Percentiles rank a stretch among this genome's conserved stretches.
phyloP scores from a whole-genome alignment of 495 filamentous ascomycete species.

The Monascus purpureus region DNA sequence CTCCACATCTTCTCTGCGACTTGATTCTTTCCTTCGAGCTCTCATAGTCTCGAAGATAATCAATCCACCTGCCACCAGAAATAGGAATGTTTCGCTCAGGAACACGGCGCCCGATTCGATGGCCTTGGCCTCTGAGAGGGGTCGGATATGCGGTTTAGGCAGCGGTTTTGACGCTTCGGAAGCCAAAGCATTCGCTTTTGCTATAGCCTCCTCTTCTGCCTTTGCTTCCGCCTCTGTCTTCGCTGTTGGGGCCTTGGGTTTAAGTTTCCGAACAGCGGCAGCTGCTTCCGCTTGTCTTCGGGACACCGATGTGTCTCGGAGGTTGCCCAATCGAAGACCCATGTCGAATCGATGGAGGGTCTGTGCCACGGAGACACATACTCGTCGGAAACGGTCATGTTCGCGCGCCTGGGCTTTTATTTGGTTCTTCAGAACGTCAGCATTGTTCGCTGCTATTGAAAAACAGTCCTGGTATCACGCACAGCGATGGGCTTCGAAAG shows the following conservation, averaged over 20 bases:
- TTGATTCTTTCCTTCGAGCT: conserved; percentile 62
- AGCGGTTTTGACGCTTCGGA: conserved; percentile 29
- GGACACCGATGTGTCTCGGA: conserved; percentile 61
- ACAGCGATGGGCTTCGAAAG: conserved; percentile 63
- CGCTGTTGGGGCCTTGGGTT: conserved; percentile 60
- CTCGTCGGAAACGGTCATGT: conserved; percentile 73
- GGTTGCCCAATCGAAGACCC: conserved; percentile 69
- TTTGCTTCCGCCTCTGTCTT: conserved; percentile 62
- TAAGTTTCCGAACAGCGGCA: conserved; percentile 40
- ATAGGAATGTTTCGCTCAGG: conserved; percentile 79
- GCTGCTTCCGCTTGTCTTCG: conserved; percentile 36
- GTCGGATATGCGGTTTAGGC: conserved; percentile 44
- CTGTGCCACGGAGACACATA: conserved; percentile 67
- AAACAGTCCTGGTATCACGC: conserved; percentile 15
- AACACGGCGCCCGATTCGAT: conserved; percentile 95
- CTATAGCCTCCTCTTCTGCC: conserved; percentile 42
- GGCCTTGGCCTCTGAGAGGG: conserved; percentile 81
- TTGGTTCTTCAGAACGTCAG: conserved; percentile 50
- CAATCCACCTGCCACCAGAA: conserved; percentile 61
- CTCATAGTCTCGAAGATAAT: conserved; percentile 73
- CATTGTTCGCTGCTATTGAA: conserved; percentile 31
- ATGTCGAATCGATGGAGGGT: conserved; percentile 85
- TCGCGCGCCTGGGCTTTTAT: conserved; percentile 93
- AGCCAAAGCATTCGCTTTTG: conserved; percentile 35
- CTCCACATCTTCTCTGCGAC: conserved; percentile 59